These are phyloP conservation scores for Erysimum cheiranthoides DNA, from an alignment of 345 rosid species.

Conservation along the genomic window DNA sequence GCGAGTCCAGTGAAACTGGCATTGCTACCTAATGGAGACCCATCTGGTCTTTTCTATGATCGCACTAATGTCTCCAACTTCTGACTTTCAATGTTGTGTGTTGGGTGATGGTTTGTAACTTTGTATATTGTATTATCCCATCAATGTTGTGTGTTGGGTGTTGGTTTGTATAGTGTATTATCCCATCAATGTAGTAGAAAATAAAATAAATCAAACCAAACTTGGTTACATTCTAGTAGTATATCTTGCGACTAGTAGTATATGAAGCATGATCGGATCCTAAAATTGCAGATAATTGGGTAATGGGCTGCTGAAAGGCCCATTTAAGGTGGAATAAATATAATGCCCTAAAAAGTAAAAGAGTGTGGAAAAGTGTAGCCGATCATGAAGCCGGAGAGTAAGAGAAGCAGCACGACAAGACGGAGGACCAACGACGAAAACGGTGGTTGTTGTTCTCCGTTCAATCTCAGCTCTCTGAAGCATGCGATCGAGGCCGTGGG, in stretches of 20 bases:
- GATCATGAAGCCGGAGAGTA: slow-evolving; percentile 25
- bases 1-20: slow-evolving; percentile 49
- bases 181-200: not conserved
- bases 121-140: not conserved
- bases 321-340: not conserved
- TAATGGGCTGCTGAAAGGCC: not conserved
- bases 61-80: slow-evolving; percentile 46
- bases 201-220: not conserved
- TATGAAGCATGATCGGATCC: too few species aligned
- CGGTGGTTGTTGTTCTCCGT: not conserved
- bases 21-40: slow-evolving; percentile 50
- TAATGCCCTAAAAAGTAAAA: not conserved
- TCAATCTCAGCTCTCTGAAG: slow-evolving; percentile 17
- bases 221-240: too few species aligned
- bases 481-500: slow-evolving; percentile 25
- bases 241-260: too few species aligned
- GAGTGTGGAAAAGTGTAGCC: not conserved
- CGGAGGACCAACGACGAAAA: slow-evolving; percentile 2
- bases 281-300: too few species aligned
- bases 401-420: not conserved
- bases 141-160: not conserved
- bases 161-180: not conserved
- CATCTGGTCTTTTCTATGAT: slow-evolving; percentile 55
- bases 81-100: slow-evolving; percentile 20
- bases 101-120: not conserved